These are phyloP conservation scores for Botrytis deweyae DNA, from an alignment of 2,329 filamentous ascomycete species.

Conservation along the genomic window DNA sequence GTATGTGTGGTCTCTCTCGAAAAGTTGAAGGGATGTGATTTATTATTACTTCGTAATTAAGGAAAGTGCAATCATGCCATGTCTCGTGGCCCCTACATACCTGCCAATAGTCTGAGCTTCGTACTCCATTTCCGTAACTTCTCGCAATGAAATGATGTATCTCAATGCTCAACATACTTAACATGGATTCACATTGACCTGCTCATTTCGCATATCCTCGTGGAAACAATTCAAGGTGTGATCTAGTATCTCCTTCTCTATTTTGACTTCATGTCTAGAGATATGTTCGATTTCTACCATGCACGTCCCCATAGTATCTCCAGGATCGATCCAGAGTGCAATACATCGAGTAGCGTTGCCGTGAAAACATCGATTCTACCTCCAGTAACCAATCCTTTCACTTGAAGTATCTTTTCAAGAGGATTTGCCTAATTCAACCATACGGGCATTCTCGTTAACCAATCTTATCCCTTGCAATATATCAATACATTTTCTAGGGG, in stretches of 20 bases:
- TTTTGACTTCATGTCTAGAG: background rate
- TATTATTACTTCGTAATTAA: background rate
- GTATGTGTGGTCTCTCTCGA: background rate
- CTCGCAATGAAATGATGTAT: background rate
- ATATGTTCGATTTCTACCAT: background rate
- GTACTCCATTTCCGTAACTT: background rate
- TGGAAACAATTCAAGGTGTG: background rate
- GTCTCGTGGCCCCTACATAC: background rate
- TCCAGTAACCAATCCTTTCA: background rate
- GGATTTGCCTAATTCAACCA: accelerated
- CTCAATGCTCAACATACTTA: too few species aligned
- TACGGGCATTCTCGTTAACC: background rate
- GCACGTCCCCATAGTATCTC: background rate
- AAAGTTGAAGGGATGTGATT: background rate
- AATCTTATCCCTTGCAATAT: background rate
- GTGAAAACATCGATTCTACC: background rate
- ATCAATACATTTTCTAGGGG: background rate
- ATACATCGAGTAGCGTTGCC: too few species aligned
- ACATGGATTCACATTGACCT: background rate
- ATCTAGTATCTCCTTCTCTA: too few species aligned
- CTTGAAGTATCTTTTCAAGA: background rate
- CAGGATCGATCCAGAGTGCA: background rate
- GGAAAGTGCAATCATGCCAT: background rate
- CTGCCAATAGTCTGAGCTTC: background rate
- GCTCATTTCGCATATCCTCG: background rate